phyloP scores from a whole-genome alignment of 2,329 filamentous ascomycete species.

The Pyrenophora tritici-repentis region DNA sequence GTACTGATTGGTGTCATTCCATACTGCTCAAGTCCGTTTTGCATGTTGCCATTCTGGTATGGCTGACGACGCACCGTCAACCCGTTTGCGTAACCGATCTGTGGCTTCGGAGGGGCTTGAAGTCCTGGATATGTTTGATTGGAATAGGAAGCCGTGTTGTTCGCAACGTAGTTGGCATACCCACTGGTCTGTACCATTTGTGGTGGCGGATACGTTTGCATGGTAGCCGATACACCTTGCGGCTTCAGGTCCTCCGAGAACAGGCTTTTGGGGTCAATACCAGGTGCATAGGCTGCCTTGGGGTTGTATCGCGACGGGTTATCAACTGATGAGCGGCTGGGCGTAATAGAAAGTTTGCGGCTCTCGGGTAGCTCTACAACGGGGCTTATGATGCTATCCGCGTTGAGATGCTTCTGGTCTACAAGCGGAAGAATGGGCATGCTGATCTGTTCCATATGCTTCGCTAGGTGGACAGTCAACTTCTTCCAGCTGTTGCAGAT shows the following conservation, averaged over 20 bases:
- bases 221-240: slow-evolving; percentile 30
- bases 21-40: slow-evolving; percentile 30
- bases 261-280: slow-evolving; percentile 38
- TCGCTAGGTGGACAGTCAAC: slow-evolving; percentile 87
- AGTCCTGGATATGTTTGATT: slow-evolving; percentile 45
- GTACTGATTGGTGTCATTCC: slow-evolving; percentile 38
- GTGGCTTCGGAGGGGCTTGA: slow-evolving; percentile 36
- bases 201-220: slow-evolving; percentile 48
- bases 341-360: slow-evolving; percentile 38
- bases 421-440: slow-evolving; percentile 70
- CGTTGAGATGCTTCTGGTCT: slow-evolving; percentile 46
- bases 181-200: slow-evolving; percentile 35
- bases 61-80: slow-evolving; percentile 36
- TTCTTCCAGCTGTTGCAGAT: slow-evolving; percentile 87
- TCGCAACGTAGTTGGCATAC: slow-evolving; percentile 29
- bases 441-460: slow-evolving; percentile 92
- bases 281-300: slow-evolving; percentile 37
- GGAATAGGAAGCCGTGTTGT: slow-evolving; percentile 24
- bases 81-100: slow-evolving; percentile 37
- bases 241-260: slow-evolving; percentile 29
- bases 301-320: slow-evolving; percentile 40
- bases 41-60: slow-evolving; percentile 34
- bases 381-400: slow-evolving; percentile 46
- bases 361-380: slow-evolving; percentile 44
- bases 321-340: slow-evolving; percentile 36